Conservation (phyloP, 495 filamentous ascomycete genomes). For the Lophiotrema nucula region DNA sequence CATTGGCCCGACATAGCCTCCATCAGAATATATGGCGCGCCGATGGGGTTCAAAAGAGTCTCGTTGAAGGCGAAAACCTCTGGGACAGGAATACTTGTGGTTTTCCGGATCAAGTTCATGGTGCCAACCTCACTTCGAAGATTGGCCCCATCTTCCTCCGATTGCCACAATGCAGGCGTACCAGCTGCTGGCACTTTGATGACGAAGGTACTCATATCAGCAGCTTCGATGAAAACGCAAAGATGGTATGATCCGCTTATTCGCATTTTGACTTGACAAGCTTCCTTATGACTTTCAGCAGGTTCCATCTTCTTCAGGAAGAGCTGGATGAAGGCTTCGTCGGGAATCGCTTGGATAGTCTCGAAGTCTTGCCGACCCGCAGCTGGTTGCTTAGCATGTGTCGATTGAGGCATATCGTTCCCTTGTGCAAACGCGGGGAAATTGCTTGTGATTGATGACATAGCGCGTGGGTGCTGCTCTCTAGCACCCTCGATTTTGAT, state of each 20-base stretch:
- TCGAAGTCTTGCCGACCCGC: background rate
- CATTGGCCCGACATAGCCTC: background rate
- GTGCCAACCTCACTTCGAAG: constrained; percentile 3
- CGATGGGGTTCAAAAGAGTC: constrained; percentile 6
- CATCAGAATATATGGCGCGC: constrained; percentile 22
- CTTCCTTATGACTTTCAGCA: too few relatives aligned
- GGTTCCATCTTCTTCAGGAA: constrained; percentile 3
- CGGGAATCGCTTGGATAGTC: background rate
- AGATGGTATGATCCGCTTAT: background rate
- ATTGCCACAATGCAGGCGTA: background rate
- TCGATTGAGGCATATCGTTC: background rate
- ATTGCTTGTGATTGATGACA: too few relatives aligned
- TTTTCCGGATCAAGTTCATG: constrained; percentile 7
- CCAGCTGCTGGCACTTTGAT: constrained; percentile 8
- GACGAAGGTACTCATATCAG: background rate
- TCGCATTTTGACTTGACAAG: background rate
- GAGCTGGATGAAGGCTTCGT: background rate
- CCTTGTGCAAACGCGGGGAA: too few relatives aligned
- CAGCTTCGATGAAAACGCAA: background rate
- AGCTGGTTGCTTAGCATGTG: too few relatives aligned
- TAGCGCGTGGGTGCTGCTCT: too few relatives aligned
- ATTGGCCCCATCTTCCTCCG: constrained; percentile 5
- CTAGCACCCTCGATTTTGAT: too few relatives aligned
- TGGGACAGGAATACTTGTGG: constrained; percentile 8
- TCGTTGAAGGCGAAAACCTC: constrained; percentile 3